Percentiles rank a stretch among this genome's conserved stretches.
These are phyloP conservation scores for Aspergillus ibericus DNA, from an alignment of 2,329 filamentous ascomycete species.

Conservation along the genomic window DNA sequence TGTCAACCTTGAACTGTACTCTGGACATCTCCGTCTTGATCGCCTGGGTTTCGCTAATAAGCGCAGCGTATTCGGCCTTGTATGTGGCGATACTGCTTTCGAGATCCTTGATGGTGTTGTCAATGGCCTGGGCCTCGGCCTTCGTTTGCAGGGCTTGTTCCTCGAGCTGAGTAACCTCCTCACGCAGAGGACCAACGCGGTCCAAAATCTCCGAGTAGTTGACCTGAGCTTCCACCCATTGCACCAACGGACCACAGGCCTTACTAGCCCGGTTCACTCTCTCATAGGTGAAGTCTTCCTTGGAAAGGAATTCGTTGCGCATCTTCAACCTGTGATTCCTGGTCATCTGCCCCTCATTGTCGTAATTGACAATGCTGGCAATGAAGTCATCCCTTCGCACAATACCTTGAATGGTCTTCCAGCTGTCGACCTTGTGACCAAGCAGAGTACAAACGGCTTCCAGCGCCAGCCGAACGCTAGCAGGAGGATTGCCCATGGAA, in stretches of 20 bases:
- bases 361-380: slow-evolving; percentile 93
- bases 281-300: slow-evolving; percentile 94
- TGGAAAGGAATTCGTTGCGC: slow-evolving; percentile 86
- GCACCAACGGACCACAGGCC: slow-evolving; percentile 92
- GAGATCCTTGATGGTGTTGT: slow-evolving; percentile 78
- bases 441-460: slow-evolving; percentile 96
- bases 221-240: slow-evolving; percentile 96
- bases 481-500: slow-evolving; percentile 91
- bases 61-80: slow-evolving; percentile 91
- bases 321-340: slow-evolving; percentile 78
- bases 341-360: slow-evolving; percentile 95
- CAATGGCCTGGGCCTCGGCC: slow-evolving; percentile 86
- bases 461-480: slow-evolving; percentile 85
- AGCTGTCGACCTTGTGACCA: slow-evolving; percentile 83
- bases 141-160: slow-evolving; percentile 88
- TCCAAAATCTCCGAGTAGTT: slow-evolving; percentile 97
- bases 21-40: slow-evolving; percentile 97
- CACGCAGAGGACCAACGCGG: slow-evolving; percentile 84
- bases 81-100: slow-evolving; percentile 91
- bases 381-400: slow-evolving; percentile 95
- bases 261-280: slow-evolving; percentile 95
- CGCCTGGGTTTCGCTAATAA: slow-evolving; percentile 95
- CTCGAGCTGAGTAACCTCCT: slow-evolving; percentile 84
- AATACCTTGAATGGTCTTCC: slow-evolving; percentile 87
- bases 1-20: slow-evolving; percentile 96